phyloP scores from a whole-genome alignment of 169 alveolate species.

The Plasmodium blacklocki region DNA sequence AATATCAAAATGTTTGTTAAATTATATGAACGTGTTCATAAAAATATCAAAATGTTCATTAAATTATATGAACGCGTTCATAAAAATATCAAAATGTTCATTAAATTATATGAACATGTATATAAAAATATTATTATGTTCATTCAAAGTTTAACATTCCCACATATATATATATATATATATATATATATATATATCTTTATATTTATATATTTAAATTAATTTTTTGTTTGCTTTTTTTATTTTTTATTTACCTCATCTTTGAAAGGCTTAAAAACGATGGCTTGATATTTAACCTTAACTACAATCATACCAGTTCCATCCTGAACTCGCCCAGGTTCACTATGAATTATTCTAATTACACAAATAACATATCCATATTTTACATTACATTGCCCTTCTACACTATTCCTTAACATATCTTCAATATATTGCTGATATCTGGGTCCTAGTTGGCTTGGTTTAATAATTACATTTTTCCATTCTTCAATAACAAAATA shows the following conservation, averaged over 20 bases:
- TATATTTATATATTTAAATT: background rate
- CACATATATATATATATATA: background rate
- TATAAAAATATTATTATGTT: too few relatives aligned
- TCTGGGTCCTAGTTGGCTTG: slow-evolving; percentile 92
- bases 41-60: too few relatives aligned
- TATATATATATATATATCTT: background rate
- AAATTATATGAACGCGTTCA: too few relatives aligned
- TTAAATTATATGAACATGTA: too few relatives aligned
- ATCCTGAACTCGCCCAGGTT: slow-evolving; percentile 93
- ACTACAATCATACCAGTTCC: slow-evolving; percentile 94
- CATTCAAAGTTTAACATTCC: background rate
- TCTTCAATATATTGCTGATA: slow-evolving; percentile 91
- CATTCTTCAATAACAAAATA: slow-evolving; percentile 93
- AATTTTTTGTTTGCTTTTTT: background rate
- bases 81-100: too few relatives aligned
- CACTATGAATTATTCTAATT: slow-evolving; percentile 89
- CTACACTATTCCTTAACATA: slow-evolving; percentile 91
- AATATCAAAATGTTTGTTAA: too few relatives aligned
- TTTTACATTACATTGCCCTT: slow-evolving; percentile 89
- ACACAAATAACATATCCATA: slow-evolving; percentile 92
- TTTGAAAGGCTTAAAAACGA: slow-evolving; percentile 91
- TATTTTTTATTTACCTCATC: slow-evolving; percentile 87
- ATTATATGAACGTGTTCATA: too few relatives aligned
- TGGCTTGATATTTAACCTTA: slow-evolving; percentile 92
- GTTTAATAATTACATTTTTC: slow-evolving; percentile 91